Base-by-base conservation (phyloP, 192 early-diverging fungal species). In the Tieghemiomyces parasiticus region DNA sequence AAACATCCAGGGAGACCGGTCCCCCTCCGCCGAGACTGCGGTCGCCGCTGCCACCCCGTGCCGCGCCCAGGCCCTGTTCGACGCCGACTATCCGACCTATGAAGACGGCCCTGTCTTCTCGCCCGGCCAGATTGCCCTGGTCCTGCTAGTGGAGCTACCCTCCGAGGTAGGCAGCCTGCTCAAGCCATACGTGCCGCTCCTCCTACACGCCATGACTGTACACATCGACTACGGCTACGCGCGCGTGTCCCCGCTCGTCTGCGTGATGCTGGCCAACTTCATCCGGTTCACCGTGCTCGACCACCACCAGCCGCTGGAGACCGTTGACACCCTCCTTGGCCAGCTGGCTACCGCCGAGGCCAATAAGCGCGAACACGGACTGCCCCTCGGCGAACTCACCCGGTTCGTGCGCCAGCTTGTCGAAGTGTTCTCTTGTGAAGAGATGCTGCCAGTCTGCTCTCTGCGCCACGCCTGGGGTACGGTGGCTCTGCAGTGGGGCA, bases 401-500 rank as follows among this genome's bases (percentile, higher is more conserved):
- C 61, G 63, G 6, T 60, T 82, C 4, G 75, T 76, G 3, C 22
- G 60, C 8, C 70, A 77, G 35, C 66, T 80, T 24, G 29, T 78
- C 28, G 69, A 68, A 31, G 55, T 82, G n/a, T 67, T 82, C 24
- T 26, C 31, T 1, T 35, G 29, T 16, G 54, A 35, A n/a, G 54
- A 35, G 19, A 16, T 56, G 54, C 13, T 16, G 31, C 59, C 26
- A 34, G 22, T 13, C 8, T 22, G 76, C 24, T n/a, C n/a, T n/a
- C 62, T 84, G 26, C 61, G 76, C 14, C 83, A 82, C 55, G 75
- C 71, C 35, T 92, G 90, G 90, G 89, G 84, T 1, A 82, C 85
- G 60, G 79, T 78, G 4, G 87, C 90, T 0, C 74, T 94, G 19
- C 71, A 76, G 47, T 92, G 88, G 90, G 90, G 86, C 3, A 86